These are phyloP conservation scores for Teratosphaeria viscida DNA, from an alignment of 2,329 filamentous ascomycete species.

Conservation along the genomic window DNA sequence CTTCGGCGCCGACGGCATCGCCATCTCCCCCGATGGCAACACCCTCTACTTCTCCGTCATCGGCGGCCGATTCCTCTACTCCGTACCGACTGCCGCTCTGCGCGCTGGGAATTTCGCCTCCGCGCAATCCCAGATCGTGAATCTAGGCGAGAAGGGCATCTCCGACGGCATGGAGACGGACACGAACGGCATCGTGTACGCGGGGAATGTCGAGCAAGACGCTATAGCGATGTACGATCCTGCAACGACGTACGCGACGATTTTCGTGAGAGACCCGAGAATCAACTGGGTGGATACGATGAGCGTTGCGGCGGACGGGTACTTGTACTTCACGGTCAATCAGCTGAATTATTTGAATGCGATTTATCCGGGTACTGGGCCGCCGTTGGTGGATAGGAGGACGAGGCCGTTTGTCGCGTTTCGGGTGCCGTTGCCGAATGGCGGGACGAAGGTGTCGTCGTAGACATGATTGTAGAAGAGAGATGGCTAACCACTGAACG, in stretches of 20 bases:
- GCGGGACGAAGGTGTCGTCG: constrained; percentile 28
- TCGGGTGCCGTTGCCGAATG: constrained; percentile 31
- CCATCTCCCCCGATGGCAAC: constrained; percentile 38
- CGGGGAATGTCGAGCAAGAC: constrained; percentile 42
- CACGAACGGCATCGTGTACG: constrained; percentile 39
- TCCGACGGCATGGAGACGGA: constrained; percentile 45
- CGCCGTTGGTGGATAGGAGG: constrained; percentile 24
- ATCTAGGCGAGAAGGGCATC: constrained; percentile 37
- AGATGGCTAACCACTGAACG: no score
- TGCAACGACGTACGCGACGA: constrained; percentile 31
- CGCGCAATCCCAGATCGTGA: constrained; percentile 5
- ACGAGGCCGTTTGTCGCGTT: constrained; percentile 35
- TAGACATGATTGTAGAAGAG: background rate
- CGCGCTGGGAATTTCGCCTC: constrained; percentile 3
- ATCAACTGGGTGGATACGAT: constrained; percentile 38
- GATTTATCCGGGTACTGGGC: constrained; percentile 34
- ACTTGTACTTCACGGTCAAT: constrained; percentile 41
- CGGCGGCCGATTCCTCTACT: constrained; percentile 36
- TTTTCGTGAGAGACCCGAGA: constrained; percentile 37
- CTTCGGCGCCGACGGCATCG: constrained; percentile 43
- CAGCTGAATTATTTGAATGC: constrained; percentile 32
- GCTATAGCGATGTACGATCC: constrained; percentile 39
- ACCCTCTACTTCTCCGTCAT: constrained; percentile 39
- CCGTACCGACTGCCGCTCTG: constrained; percentile 34
- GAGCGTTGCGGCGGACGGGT: background rate